A percentile compares a stretch with the other conserved stretches of the same genome.
Conservation (phyloP, 2,329 filamentous ascomycete species). For the Ophiocordyceps camponoti-saundersi region DNA sequence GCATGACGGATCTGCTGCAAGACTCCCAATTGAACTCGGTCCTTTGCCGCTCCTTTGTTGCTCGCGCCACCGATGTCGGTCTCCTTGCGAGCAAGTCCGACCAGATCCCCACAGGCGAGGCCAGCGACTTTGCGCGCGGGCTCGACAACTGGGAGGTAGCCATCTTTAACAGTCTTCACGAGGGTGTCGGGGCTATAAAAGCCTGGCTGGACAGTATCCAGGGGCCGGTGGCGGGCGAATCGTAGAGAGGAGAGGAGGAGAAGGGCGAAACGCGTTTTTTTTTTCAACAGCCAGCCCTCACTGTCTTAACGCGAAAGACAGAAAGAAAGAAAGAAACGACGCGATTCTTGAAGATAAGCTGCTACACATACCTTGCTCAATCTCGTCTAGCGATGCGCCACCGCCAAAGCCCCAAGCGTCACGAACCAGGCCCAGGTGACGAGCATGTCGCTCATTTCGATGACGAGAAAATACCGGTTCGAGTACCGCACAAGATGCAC, state of each 20-base stretch:
- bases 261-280: too few relatives aligned
- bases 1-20: slow-evolving; percentile 82
- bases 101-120: slow-evolving; percentile 32
- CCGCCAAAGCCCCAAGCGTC: slow-evolving; percentile 4
- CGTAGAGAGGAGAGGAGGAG: too few relatives aligned
- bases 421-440: slow-evolving; percentile 9
- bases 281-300: too few relatives aligned
- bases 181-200: slow-evolving; percentile 52
- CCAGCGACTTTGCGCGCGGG: slow-evolving; percentile 71
- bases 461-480: slow-evolving; percentile 18
- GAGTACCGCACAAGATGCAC: slow-evolving; percentile 14
- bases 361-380: neutral
- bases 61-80: slow-evolving; percentile 64
- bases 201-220: slow-evolving; percentile 49
- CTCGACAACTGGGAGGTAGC: slow-evolving; percentile 80
- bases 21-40: slow-evolving; percentile 62
- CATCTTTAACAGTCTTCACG: slow-evolving; percentile 57
- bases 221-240: slow-evolving; percentile 8
- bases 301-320: too few relatives aligned
- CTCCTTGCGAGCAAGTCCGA: slow-evolving; percentile 79
- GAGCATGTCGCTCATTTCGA: slow-evolving; percentile 19
- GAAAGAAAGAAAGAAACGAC: too few relatives aligned
- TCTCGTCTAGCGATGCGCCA: neutral
- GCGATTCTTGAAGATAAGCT: neutral
- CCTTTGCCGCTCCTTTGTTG: slow-evolving; percentile 62